A percentile compares a stretch with the other conserved stretches of the same genome.
These are phyloP conservation scores for Phialophora chinensis DNA, from an alignment of 2,329 filamentous ascomycete species.

Conservation along the genomic window DNA sequence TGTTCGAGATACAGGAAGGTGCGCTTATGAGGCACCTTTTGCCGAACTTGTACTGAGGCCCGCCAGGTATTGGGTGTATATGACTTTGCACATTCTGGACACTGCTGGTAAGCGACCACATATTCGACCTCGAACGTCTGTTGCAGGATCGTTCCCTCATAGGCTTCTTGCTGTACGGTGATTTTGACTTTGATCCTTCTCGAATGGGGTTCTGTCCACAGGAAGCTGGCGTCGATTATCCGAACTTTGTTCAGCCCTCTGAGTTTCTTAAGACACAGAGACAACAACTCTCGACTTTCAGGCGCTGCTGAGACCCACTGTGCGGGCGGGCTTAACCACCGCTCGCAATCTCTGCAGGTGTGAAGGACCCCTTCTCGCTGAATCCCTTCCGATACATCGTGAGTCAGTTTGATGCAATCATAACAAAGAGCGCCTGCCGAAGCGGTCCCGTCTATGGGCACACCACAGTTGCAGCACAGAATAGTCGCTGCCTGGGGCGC, in stretches of 20 bases:
- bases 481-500: constrained; percentile 63
- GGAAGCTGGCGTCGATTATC: constrained; percentile 93
- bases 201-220: constrained; percentile 98
- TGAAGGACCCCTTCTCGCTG: constrained; percentile 88
- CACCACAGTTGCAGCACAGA: constrained; percentile 97
- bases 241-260: constrained; percentile 85
- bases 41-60: constrained; percentile 89
- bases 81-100: constrained; percentile 91
- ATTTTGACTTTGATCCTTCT: constrained; percentile 91
- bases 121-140: constrained; percentile 96
- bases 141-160: constrained; percentile 74
- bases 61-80: constrained; percentile 97
- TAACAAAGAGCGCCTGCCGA: constrained; percentile 88
- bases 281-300: constrained; percentile 90
- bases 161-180: constrained; percentile 79
- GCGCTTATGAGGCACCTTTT: constrained; percentile 96
- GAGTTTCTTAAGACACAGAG: constrained; percentile 87
- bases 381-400: constrained; percentile 90
- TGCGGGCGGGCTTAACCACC: constrained; percentile 85
- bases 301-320: constrained; percentile 84
- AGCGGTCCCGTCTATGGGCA: constrained; percentile 89
- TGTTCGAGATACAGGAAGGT: constrained; percentile 86
- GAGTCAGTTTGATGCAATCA: constrained; percentile 92
- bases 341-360: constrained; percentile 91
- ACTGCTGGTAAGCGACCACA: constrained; percentile 88